Percentiles rank a stretch among this genome's conserved stretches.
These are phyloP conservation scores for Dothistroma septosporum DNA, from an alignment of 2,329 filamentous ascomycete species.

Conservation along the genomic window DNA sequence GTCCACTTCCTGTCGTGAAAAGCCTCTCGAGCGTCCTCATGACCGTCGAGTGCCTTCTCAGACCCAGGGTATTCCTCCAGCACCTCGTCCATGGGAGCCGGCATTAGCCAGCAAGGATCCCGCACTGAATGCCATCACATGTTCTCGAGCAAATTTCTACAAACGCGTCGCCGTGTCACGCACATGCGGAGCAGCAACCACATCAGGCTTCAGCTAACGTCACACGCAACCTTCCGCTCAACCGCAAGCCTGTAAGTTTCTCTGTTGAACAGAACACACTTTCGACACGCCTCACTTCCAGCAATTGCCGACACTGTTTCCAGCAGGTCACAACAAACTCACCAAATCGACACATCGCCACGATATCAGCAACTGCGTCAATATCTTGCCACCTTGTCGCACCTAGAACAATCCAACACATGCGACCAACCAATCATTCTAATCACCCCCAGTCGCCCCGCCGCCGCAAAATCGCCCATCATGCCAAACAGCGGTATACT, in stretches of 20 bases:
- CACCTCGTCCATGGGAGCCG: not conserved
- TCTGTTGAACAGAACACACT: not conserved
- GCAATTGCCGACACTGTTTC: not conserved
- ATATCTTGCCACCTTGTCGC: not conserved
- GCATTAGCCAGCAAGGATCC: not conserved
- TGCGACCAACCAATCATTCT: not conserved
- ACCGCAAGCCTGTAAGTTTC: not conserved
- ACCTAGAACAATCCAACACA: not conserved
- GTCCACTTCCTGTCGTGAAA: not conserved
- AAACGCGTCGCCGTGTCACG: not conserved
- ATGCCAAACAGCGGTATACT: not conserved
- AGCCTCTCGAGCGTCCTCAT: not conserved
- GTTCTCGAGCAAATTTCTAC: not conserved
- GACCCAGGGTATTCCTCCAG: not conserved
- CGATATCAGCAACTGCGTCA: not conserved
- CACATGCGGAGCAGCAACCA: not conserved
- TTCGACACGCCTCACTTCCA: not conserved
- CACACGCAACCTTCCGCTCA: not conserved
- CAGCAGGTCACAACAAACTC: not conserved
- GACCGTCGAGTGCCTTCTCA: not conserved
- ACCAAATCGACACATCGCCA: not conserved
- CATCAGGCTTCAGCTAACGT: not conserved
- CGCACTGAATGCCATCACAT: not conserved
- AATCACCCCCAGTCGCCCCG: not conserved
- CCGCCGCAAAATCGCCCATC: not conserved